Evolutionary conservation across 2,329 filamentous ascomycete species (phyloP).

Genomic region (Sarocladium oryzae): DNA sequence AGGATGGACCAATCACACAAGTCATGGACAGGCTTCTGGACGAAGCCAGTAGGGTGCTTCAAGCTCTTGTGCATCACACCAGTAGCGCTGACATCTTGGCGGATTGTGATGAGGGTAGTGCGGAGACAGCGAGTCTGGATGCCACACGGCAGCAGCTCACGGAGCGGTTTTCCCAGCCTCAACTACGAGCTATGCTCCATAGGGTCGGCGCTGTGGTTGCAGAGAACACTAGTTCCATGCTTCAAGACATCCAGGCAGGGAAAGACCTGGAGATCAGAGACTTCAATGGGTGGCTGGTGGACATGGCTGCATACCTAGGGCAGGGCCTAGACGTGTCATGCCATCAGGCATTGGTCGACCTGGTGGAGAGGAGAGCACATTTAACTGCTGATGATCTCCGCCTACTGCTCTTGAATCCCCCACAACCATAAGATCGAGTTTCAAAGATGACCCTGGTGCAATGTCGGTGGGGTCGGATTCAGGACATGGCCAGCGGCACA

Average conservation of each 20-base stretch:
- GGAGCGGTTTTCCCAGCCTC: conserved; percentile 36
- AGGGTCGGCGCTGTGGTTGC: conserved; percentile 40
- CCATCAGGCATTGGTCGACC: conserved; percentile 34
- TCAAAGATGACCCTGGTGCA: not conserved
- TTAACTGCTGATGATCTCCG: conserved; percentile 28
- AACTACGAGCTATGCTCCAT: conserved; percentile 39
- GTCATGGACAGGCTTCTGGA: conserved; percentile 63
- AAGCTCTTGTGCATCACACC: conserved; percentile 57
- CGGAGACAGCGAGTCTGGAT: not conserved
- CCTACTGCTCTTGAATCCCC: not conserved
- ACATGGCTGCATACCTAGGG: conserved; percentile 35
- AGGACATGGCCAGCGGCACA: not conserved
- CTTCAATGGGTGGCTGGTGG: conserved; percentile 54
- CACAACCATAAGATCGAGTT: not conserved
- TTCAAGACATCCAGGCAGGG: conserved; percentile 49
- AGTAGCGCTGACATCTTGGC: conserved; percentile 32
- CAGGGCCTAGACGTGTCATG: conserved; percentile 26
- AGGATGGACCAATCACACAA: conserved; percentile 29
- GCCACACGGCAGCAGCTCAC: conserved; percentile 14
- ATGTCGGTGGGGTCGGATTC: not conserved
- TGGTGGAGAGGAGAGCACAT: conserved; percentile 32
- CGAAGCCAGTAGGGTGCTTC: conserved; percentile 72
- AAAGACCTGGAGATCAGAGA: conserved; percentile 49
- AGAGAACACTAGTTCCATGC: conserved; percentile 55
- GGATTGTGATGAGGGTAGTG: not conserved